phyloP scores from a whole-genome alignment of 257 asterid species.

The Solanum chiquidenum region DNA sequence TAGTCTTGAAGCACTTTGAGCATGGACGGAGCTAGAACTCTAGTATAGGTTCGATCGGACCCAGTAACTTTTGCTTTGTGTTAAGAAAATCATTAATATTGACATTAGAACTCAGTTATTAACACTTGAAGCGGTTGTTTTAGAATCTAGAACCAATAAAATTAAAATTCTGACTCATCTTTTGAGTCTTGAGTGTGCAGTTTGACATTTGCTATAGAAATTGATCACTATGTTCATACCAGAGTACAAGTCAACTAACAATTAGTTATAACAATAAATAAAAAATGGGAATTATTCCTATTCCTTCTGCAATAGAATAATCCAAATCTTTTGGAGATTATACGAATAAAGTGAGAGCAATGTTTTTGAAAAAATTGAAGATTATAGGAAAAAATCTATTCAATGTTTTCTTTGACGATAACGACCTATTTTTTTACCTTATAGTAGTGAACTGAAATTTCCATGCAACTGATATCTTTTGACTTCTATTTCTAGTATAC shows the following conservation, averaged over 20 bases:
- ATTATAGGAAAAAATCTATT: neutral
- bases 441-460: neutral
- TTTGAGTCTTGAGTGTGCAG: neutral
- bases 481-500: neutral
- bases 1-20: neutral
- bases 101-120: neutral
- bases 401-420: neutral
- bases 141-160: neutral
- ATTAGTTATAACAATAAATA: neutral
- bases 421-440: neutral
- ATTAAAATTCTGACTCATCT: neutral
- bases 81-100: neutral
- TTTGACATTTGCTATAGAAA: neutral
- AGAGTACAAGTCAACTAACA: neutral
- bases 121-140: neutral
- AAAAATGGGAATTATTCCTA: neutral
- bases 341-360: neutral
- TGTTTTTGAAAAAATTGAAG: neutral
- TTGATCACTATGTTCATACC: neutral
- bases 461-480: neutral
- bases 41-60: neutral
- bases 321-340: neutral
- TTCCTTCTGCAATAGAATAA: neutral
- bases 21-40: neutral
- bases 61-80: neutral